A percentile compares a stretch with the other conserved stretches of the same genome.
Conservation (phyloP, 2,329 filamentous ascomycete species). For the Diaporthe destruens region DNA sequence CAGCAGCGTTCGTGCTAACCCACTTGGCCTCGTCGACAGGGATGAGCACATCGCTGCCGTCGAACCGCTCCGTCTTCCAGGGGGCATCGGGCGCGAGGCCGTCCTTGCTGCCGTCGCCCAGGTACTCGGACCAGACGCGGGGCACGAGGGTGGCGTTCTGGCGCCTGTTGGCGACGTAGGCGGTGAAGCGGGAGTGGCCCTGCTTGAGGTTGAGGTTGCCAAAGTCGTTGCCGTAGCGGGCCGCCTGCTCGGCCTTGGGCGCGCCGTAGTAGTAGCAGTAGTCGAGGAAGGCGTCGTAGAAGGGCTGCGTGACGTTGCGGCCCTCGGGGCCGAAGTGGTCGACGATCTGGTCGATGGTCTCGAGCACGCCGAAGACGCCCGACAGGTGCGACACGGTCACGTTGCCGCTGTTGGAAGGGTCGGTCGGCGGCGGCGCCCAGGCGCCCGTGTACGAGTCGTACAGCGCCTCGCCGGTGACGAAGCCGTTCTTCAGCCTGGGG, state of each 20-base stretch:
- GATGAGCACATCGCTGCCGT: slow-evolving; percentile 58
- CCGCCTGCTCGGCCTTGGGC: slow-evolving; percentile 60
- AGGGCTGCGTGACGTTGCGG: slow-evolving; percentile 45
- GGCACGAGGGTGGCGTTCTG: slow-evolving; percentile 61
- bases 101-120: slow-evolving; percentile 53
- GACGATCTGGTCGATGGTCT: slow-evolving; percentile 68
- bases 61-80: slow-evolving; percentile 55
- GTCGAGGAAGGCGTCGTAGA: slow-evolving; percentile 68
- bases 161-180: slow-evolving; percentile 61
- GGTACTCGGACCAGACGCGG: slow-evolving; percentile 68
- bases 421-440: slow-evolving; percentile 64
- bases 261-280: slow-evolving; percentile 72
- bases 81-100: slow-evolving; percentile 55
- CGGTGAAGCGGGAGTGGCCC: slow-evolving; percentile 70
- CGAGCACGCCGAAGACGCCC: slow-evolving; percentile 69
- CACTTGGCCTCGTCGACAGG: slow-evolving; percentile 68
- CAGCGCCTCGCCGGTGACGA: slow-evolving; percentile 67
- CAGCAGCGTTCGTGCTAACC: slow-evolving; percentile 68
- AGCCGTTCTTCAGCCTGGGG: slow-evolving; percentile 67
- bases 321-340: slow-evolving; percentile 62
- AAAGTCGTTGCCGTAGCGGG: slow-evolving; percentile 65
- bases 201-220: slow-evolving; percentile 63
- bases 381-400: slow-evolving; percentile 68
- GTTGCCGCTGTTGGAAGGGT: slow-evolving; percentile 63
- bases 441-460: slow-evolving; percentile 64